Evolutionary conservation across 352 stramenopile genomes (phyloP).

Genomic region (Globisporangium emineosum): DNA sequence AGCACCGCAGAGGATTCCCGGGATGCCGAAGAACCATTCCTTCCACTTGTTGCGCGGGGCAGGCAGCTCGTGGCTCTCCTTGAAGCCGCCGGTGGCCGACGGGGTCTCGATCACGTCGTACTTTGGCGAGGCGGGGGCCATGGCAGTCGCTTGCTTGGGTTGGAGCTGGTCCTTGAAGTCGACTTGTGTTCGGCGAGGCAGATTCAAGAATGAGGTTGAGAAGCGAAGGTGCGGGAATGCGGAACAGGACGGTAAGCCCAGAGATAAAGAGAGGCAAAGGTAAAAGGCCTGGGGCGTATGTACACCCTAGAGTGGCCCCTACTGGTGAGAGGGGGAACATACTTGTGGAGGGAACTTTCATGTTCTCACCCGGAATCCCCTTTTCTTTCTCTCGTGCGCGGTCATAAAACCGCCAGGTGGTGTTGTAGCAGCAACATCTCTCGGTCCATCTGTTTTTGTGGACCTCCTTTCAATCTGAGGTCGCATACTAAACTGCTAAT

Average conservation of each 20-base stretch:
- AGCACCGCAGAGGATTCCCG: slow-evolving; percentile 30
- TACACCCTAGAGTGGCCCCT: not conserved
- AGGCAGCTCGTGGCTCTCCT: slow-evolving; percentile 6
- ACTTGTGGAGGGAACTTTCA: too few relatives aligned
- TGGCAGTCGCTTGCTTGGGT: not conserved
- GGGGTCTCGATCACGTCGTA: slow-evolving; percentile 10
- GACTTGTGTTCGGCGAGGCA: not conserved
- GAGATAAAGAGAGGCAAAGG: not conserved
- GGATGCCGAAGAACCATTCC: slow-evolving; percentile 20
- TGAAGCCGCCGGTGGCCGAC: not conserved
- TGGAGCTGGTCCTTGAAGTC: not conserved
- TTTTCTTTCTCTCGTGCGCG: not conserved
- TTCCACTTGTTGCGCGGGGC: slow-evolving; percentile 2
- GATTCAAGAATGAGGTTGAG: not conserved
- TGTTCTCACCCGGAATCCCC: too few relatives aligned
- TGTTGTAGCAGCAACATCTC: not conserved
- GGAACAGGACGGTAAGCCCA: not conserved
- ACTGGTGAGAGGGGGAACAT: not conserved
- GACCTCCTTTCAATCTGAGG: not conserved
- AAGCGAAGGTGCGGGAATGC: not conserved
- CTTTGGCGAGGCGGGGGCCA: not conserved
- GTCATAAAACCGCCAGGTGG: not conserved
- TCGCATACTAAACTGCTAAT: not conserved
- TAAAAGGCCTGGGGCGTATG: not conserved
- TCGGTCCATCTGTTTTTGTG: not conserved